Evolutionary conservation across 805 yeast genomes (phyloP).

Genomic region (Starmerella geochares): DNA sequence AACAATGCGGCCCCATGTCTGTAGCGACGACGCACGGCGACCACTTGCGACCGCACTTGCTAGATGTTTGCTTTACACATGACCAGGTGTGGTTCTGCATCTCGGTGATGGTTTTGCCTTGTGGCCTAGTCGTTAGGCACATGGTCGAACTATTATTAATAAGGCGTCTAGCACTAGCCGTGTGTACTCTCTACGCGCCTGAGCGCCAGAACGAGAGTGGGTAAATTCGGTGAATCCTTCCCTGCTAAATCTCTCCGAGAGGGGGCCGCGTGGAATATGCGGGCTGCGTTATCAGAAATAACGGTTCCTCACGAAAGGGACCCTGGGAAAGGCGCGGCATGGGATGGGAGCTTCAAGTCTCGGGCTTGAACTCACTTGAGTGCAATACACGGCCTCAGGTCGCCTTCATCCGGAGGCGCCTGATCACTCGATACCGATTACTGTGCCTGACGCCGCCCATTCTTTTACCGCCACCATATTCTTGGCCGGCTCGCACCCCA

Average conservation of each 20-base stretch:
- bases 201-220: constrained; percentile 26
- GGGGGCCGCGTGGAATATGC: constrained; percentile 28
- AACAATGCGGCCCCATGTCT: no score
- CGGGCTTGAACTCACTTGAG: constrained; percentile 23
- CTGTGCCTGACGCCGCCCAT: constrained; percentile 20
- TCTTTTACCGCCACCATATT: neutral
- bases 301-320: constrained; percentile 17
- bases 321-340: constrained; percentile 29
- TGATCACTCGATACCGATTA: constrained; percentile 30
- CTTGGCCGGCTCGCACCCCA: no score
- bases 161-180: constrained; percentile 25
- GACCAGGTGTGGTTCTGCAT: neutral
- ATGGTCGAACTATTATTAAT: neutral
- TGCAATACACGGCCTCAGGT: constrained; percentile 28
- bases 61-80: neutral
- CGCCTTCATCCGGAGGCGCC: constrained; percentile 5
- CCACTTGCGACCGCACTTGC: no score
- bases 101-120: neutral
- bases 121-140: constrained; percentile 21
- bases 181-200: constrained; percentile 26
- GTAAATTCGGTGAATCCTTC: constrained; percentile 30
- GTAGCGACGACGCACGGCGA: no score
- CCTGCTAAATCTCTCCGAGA: constrained; percentile 24
- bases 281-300: constrained; percentile 30
- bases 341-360: constrained; percentile 22